These are phyloP conservation scores for Edaphochlamys debaryana DNA, from an alignment of 139 green algal genomes.

Conservation along the genomic window DNA sequence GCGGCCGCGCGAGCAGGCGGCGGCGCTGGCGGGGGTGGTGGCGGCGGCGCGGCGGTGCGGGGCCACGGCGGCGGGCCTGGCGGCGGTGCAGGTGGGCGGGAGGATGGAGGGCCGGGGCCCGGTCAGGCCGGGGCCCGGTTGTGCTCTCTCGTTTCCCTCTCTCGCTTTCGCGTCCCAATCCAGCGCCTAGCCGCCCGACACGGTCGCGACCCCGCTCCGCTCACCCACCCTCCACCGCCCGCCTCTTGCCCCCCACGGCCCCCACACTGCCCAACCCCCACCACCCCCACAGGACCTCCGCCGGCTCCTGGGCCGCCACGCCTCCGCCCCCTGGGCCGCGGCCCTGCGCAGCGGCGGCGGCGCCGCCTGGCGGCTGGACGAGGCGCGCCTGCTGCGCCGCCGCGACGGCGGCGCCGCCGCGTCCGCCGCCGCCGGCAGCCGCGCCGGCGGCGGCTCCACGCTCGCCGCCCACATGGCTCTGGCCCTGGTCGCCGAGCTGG, in stretches of 20 bases:
- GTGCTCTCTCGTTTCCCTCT: no score
- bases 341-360: not conserved
- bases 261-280: no score
- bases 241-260: not conserved
- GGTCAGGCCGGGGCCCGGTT: no score
- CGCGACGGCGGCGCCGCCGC: conserved; percentile 16
- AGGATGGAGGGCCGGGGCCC: no score
- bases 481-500: conserved; percentile 3
- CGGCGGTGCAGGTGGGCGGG: conserved; percentile 4
- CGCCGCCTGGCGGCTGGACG: conserved; percentile 32
- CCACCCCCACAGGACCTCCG: conserved; percentile 4
- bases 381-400: conserved; percentile 8
- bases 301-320: not conserved
- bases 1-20: conserved; percentile 19
- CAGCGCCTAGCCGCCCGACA: no score
- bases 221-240: not conserved
- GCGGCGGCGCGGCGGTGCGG: conserved; percentile 19
- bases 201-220: no score
- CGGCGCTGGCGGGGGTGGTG: conserved; percentile 25
- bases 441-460: conserved; percentile 11
- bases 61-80: conserved; percentile 21
- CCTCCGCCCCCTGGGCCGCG: not conserved
- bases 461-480: conserved; percentile 28
- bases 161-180: no score
- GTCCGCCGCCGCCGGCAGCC: no score